Conservation (phyloP, 148 eudicot species). For the Spergularia bocconei region DNA sequence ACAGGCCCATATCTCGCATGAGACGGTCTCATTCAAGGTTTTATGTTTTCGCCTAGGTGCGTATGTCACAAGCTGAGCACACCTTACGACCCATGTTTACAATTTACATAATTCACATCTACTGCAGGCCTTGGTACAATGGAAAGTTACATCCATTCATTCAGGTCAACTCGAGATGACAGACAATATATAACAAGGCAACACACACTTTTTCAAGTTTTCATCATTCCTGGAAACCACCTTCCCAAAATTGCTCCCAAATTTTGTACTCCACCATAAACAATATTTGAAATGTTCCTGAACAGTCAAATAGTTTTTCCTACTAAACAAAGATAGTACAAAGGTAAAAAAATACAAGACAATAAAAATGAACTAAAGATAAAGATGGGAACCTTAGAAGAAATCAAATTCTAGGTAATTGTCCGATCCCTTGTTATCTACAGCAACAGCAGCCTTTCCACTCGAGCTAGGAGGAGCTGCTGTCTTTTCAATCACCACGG, state of each 20-base stretch:
- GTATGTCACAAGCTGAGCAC: no score
- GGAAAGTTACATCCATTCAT: constrained; percentile 3
- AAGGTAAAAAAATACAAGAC: not conserved
- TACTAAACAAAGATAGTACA: constrained; percentile 1
- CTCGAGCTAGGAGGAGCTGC: constrained; percentile 20
- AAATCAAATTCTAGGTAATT: constrained; percentile 58
- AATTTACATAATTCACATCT: no score
- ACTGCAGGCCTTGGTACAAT: not conserved
- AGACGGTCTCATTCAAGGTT: no score
- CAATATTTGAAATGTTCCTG: not conserved
- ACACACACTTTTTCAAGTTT: not conserved
- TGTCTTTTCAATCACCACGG: constrained; percentile 38
- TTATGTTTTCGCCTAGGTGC: no score
- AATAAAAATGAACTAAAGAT: not conserved
- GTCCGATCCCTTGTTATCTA: constrained; percentile 35
- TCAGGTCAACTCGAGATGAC: not conserved
- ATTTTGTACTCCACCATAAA: constrained; percentile 1
- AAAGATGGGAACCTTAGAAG: constrained; percentile 32
- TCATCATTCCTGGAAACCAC: not conserved
- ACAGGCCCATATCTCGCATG: no score
- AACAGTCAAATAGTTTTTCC: not conserved
- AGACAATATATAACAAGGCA: not conserved
- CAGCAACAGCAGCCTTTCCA: constrained; percentile 34
- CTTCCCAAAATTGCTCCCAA: not conserved
- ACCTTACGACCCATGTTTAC: no score